phyloP scores from a whole-genome alignment of 2,329 filamentous ascomycete species.

The Pyricularia sp. region DNA sequence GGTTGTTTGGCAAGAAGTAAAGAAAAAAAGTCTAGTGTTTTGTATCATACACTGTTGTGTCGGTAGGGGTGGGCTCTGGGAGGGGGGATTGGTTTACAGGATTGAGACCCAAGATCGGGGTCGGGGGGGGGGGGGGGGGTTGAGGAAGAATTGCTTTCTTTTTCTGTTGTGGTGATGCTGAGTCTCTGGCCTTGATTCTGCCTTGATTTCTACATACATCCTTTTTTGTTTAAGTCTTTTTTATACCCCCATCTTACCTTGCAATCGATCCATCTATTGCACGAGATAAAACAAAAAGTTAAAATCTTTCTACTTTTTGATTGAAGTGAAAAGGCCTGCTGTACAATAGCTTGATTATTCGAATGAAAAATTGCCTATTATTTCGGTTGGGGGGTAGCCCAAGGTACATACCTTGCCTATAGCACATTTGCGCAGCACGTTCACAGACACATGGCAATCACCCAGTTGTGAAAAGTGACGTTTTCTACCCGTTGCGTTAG shows the following conservation, averaged over 20 bases:
- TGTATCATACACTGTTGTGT: neutral
- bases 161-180: neutral
- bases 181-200: neutral
- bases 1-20: slow-evolving; percentile 38
- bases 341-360: neutral
- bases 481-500: neutral
- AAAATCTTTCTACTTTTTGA: neutral
- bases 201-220: neutral
- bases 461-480: no score
- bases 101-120: neutral
- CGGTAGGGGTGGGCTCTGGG: no score
- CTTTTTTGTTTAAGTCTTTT: neutral
- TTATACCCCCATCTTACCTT: no score
- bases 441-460: neutral
- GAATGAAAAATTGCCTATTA: neutral
- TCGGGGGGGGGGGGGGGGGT: neutral
- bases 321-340: neutral
- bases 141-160: neutral
- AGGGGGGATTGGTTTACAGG: no score
- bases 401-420: no score
- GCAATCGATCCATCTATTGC: neutral
- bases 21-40: neutral
- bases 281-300: neutral
- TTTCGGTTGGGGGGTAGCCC: neutral
- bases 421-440: neutral